Conservation (phyloP, 176 grass and related monocot species). For the Raddia guianensis region DNA sequence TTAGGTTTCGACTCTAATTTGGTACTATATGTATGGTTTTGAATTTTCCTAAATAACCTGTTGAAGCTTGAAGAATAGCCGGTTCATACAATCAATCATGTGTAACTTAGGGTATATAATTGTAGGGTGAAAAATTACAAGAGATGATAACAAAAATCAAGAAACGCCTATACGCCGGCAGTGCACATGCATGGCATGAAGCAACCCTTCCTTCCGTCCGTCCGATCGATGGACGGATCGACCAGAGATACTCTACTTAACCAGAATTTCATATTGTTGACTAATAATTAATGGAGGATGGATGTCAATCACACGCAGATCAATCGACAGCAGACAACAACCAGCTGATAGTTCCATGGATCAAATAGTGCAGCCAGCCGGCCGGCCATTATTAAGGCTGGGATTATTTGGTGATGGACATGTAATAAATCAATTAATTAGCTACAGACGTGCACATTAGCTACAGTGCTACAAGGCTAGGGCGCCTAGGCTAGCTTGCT, state of each 20-base stretch:
- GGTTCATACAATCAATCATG: neutral
- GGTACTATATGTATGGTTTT: too few species aligned
- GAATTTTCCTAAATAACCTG: too few species aligned
- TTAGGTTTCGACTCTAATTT: too few species aligned
- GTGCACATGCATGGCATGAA: slow-evolving; percentile 8
- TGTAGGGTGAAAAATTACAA: neutral
- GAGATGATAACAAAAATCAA: neutral
- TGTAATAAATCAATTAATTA: slow-evolving; percentile 35
- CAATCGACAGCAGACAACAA: slow-evolving; percentile 13
- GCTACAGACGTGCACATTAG: slow-evolving; percentile 32
- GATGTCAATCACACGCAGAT: neutral
- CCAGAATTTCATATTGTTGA: neutral
- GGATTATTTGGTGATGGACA: slow-evolving; percentile 41
- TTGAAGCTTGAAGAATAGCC: neutral
- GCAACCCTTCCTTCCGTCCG: neutral
- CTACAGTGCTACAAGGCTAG: neutral
- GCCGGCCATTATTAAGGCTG: slow-evolving; percentile 27
- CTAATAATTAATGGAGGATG: slow-evolving; percentile 6
- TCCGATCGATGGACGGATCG: neutral
- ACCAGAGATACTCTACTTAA: neutral
- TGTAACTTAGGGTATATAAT: neutral
- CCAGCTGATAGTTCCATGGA: slow-evolving; percentile 15
- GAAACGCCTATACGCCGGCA: neutral
- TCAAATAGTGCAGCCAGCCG: slow-evolving; percentile 6
- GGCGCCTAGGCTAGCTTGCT: neutral